Evolutionary conservation across 371 early-diverging fungal species (phyloP).

Genomic region (Apophysomyces trapeziformis): DNA sequence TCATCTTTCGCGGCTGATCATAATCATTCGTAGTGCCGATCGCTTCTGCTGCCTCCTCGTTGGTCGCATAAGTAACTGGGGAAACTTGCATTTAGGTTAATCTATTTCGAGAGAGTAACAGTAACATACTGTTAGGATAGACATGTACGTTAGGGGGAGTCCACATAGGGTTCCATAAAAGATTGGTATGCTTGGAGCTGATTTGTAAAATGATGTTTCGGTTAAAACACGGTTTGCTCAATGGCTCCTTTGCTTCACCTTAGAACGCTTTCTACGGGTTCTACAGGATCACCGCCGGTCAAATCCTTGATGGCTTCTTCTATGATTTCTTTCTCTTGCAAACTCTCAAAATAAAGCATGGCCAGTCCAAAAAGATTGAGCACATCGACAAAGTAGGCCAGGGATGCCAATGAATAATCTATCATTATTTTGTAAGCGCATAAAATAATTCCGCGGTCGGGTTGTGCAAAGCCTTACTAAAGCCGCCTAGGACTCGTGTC

Average conservation of each 20-base stretch:
- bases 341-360: conserved; percentile 31
- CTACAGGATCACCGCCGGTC: conserved; percentile 17
- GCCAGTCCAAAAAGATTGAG: conserved; percentile 22
- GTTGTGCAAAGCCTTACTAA: conserved; percentile 25
- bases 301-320: conserved; percentile 28
- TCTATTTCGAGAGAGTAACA: neutral
- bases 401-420: conserved; percentile 30
- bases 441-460: neutral
- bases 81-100: neutral
- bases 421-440: neutral
- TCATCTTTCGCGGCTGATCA: conserved; percentile 38
- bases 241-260: conserved; percentile 11
- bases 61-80: conserved; percentile 59
- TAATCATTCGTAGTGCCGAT: conserved; percentile 29
- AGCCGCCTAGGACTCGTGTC: conserved; percentile 29
- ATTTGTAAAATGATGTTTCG: neutral
- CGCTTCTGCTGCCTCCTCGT: conserved; percentile 50
- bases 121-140: conserved; percentile 56
- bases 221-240: neutral
- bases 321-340: conserved; percentile 24
- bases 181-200: conserved; percentile 13
- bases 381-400: conserved; percentile 27
- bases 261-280: conserved; percentile 19
- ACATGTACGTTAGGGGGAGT: conserved; percentile 44
- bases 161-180: conserved; percentile 52